These are phyloP conservation scores for Fomitiporia mediterranea DNA, from an alignment of 1,284 basidiomycete species.

Conservation along the genomic window DNA sequence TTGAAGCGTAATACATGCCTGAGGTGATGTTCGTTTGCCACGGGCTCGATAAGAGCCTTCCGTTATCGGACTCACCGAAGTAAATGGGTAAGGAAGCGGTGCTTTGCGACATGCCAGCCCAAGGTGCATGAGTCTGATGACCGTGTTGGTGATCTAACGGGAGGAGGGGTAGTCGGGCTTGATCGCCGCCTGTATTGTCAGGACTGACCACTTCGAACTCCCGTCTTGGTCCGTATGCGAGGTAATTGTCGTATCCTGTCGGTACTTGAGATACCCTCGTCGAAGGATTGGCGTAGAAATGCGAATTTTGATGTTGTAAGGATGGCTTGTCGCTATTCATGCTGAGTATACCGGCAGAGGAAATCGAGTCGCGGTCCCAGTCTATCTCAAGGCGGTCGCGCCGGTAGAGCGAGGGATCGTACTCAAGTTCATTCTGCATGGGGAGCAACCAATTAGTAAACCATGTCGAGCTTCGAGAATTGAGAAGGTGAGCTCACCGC, in stretches of 20 bases:
- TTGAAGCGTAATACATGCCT: too few relatives aligned
- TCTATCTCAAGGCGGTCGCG: constrained; percentile 76
- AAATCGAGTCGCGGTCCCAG: constrained; percentile 71
- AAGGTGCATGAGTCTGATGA: too few relatives aligned
- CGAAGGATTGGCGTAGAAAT: constrained; percentile 31
- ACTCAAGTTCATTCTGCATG: constrained; percentile 73
- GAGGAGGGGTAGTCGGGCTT: constrained; percentile 45
- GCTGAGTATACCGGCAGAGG: constrained; percentile 51
- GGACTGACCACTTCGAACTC: constrained; percentile 56
- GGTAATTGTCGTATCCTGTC: constrained; percentile 53
- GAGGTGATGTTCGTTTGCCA: too few relatives aligned
- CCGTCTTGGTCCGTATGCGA: constrained; percentile 37
- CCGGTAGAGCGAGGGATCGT: constrained; percentile 67
- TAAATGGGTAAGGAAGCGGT: constrained; percentile 9
- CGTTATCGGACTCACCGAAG: constrained; percentile 8
- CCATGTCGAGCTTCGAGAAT: too few relatives aligned
- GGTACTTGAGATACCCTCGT: constrained; percentile 12
- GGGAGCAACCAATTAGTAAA: too few relatives aligned
- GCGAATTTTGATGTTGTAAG: constrained; percentile 39
- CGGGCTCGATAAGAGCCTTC: too few relatives aligned
- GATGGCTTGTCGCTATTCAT: constrained; percentile 32
- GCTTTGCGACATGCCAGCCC: too few relatives aligned
- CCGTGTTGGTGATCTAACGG: neutral
- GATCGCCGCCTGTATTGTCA: constrained; percentile 44
- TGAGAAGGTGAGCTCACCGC: too few relatives aligned